These are phyloP conservation scores for Diplodia seriata DNA, from an alignment of 2,329 filamentous ascomycete genomes.

Conservation along the genomic window DNA sequence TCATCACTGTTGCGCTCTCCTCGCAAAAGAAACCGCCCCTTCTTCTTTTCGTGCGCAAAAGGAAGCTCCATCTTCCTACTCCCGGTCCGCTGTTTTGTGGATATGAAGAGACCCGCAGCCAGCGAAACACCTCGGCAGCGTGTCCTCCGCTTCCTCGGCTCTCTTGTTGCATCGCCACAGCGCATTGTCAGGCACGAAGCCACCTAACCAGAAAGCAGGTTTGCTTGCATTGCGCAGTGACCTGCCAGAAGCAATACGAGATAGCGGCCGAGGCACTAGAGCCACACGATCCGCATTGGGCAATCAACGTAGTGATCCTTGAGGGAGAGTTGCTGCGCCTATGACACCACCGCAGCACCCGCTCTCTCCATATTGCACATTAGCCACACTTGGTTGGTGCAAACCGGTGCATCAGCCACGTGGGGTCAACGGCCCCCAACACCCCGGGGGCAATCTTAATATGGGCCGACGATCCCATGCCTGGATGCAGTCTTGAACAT, in stretches of 20 bases:
- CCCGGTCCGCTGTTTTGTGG: slow-evolving; percentile 3
- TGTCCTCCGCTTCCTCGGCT: slow-evolving; percentile 13
- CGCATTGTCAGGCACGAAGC: slow-evolving; percentile 1
- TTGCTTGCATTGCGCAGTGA: slow-evolving; percentile 4
- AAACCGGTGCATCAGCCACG: slow-evolving; percentile 27
- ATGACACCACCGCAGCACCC: background rate
- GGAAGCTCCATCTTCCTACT: background rate
- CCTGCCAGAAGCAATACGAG: slow-evolving; percentile 5
- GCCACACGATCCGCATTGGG: slow-evolving; percentile 25
- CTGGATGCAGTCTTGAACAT: slow-evolving; percentile 17
- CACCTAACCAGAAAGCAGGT: background rate
- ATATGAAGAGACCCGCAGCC: slow-evolving; percentile 19
- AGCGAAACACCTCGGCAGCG: background rate
- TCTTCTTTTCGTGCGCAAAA: background rate
- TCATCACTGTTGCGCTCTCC: slow-evolving; percentile 7
- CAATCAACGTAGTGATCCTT: background rate
- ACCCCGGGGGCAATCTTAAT: slow-evolving; percentile 26
- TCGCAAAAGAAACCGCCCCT: slow-evolving; percentile 4
- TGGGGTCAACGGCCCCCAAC: slow-evolving; percentile 16
- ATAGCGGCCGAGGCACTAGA: slow-evolving; percentile 3
- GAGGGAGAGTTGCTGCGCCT: background rate
- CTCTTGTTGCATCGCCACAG: background rate
- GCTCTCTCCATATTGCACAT: background rate
- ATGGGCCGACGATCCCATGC: background rate
- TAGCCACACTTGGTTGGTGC: slow-evolving; percentile 1